Evolutionary conservation across 495 filamentous ascomycete genomes (phyloP).

Genomic region (Podospora conica): DNA sequence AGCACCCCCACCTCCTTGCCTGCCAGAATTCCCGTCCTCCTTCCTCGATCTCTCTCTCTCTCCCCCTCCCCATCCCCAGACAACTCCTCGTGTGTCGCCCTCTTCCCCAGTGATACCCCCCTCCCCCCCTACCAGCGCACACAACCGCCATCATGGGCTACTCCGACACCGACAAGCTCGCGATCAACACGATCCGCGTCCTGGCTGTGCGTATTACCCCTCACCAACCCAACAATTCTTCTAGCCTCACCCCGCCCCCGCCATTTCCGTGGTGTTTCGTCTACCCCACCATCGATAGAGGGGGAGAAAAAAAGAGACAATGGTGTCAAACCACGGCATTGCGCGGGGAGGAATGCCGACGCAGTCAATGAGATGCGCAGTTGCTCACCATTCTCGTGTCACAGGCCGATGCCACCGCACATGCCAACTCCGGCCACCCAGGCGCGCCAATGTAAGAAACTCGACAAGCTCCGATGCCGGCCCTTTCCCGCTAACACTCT

Average conservation of each 20-base stretch:
- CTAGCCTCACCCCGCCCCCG: conserved; percentile 38
- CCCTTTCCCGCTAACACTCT: conserved; percentile 5
- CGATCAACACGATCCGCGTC: conserved; percentile 95
- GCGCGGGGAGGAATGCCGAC: not conserved
- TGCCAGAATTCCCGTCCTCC: conserved; percentile 26
- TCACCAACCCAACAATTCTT: conserved; percentile 18
- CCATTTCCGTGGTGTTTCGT: conserved; percentile 20
- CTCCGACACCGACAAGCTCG: conserved; percentile 75
- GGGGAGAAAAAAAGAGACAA: not conserved
- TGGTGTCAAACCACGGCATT: too few species aligned
- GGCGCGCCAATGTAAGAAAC: conserved; percentile 79
- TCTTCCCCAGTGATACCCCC: conserved; percentile 16
- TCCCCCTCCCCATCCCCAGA: conserved; percentile 19
- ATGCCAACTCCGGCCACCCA: conserved; percentile 96
- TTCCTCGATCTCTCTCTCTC: conserved; percentile 21
- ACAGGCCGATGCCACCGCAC: conserved; percentile 94
- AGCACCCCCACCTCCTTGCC: conserved; percentile 27
- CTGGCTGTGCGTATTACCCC: conserved; percentile 68
- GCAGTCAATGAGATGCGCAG: not conserved
- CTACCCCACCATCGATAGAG: conserved; percentile 13
- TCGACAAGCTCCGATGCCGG: conserved; percentile 1
- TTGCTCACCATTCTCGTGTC: conserved; percentile 24
- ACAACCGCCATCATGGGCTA: conserved; percentile 73
- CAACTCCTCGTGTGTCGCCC: conserved; percentile 2
- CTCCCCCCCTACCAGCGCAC: conserved; percentile 18